Evolutionary conservation across 345 rosid species (phyloP).

Genomic region (Gossypium herbaceum): DNA sequence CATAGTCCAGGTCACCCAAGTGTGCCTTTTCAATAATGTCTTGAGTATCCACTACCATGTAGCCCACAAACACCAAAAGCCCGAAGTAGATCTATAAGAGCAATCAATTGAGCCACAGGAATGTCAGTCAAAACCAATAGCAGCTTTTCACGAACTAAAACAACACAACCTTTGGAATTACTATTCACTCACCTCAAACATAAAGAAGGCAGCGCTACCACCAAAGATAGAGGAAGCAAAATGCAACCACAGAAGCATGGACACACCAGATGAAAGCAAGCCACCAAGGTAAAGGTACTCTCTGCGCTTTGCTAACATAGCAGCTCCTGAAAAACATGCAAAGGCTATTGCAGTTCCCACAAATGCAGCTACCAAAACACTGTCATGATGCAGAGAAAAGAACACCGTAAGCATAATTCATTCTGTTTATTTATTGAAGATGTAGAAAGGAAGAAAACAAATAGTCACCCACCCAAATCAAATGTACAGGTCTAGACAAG

Average conservation of each 20-base stretch:
- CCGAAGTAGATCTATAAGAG: constrained; percentile 71
- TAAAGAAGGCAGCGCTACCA: constrained; percentile 76
- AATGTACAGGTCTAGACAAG: not conserved
- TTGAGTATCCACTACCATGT: constrained; percentile 84
- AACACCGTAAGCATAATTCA: not conserved
- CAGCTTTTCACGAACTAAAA: not conserved
- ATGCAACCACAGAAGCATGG: constrained; percentile 85
- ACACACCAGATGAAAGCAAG: constrained; percentile 82
- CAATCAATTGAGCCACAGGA: not conserved
- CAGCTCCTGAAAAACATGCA: constrained; percentile 89
- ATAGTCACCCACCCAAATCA: not conserved
- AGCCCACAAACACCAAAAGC: constrained; percentile 80
- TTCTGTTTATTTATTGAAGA: not conserved
- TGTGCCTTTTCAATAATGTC: constrained; percentile 91
- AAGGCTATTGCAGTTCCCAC: constrained; percentile 92
- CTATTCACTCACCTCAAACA: constrained; percentile 59
- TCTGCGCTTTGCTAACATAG: constrained; percentile 92
- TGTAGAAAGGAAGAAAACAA: not conserved
- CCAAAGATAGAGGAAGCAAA: constrained; percentile 89
- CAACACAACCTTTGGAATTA: not conserved
- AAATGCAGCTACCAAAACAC: constrained; percentile 74
- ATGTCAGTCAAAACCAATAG: not conserved
- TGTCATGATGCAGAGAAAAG: constrained; percentile 21
- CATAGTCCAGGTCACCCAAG: constrained; percentile 77
- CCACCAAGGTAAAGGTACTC: constrained; percentile 97